phyloP scores from a whole-genome alignment of 129 eudicot species.

The Centaurea solstitialis region DNA sequence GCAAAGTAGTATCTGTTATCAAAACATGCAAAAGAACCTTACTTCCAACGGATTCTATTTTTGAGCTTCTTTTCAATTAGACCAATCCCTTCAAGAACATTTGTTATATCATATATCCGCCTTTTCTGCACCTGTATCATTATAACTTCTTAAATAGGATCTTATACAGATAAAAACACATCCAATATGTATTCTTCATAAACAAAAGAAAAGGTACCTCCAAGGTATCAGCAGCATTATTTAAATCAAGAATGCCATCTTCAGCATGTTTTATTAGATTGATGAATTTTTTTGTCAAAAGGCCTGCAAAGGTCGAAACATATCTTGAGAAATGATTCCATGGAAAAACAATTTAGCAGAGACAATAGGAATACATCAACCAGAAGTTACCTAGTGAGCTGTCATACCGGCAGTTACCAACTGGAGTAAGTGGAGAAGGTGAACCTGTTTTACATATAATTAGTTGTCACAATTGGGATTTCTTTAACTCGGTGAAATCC shows the following conservation, averaged over 20 bases:
- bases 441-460: conserved; percentile 58
- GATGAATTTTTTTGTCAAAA: conserved; percentile 86
- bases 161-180: neutral
- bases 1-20: neutral
- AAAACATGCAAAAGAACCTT: conserved; percentile 32
- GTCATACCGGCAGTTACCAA: conserved; percentile 89
- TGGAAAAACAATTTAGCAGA: neutral
- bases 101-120: conserved; percentile 95
- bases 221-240: conserved; percentile 95
- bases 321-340: neutral
- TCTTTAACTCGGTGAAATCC: neutral
- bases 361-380: neutral
- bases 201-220: conserved; percentile 44
- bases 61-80: conserved; percentile 96
- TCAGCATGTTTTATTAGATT: conserved; percentile 89
- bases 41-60: conserved; percentile 97
- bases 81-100: conserved; percentile 99
- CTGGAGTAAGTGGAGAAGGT: conserved; percentile 87
- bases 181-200: neutral
- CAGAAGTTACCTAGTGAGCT: conserved; percentile 79
- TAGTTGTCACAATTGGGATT: conserved; percentile 12
- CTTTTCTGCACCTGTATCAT: conserved; percentile 90
- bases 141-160: neutral
- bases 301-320: conserved; percentile 46
- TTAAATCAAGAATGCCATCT: conserved; percentile 95